Evolutionary conservation across 768 basidiomycete species (phyloP), one percentile per base, ranked within the genome.

Genomic region (Clavaria fumosa): DNA sequence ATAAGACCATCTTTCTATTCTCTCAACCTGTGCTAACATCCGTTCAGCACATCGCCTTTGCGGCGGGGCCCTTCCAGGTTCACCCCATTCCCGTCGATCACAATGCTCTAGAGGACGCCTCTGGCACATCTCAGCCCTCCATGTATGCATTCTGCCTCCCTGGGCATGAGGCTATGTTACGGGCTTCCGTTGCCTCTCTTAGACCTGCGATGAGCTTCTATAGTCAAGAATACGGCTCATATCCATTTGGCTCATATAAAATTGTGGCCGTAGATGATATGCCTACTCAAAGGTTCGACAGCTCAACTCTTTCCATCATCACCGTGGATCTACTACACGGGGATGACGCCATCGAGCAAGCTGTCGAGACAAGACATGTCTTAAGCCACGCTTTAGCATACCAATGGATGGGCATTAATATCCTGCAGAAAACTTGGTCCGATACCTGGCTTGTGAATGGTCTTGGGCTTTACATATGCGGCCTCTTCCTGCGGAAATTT

Each of bases 371-470:
- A 1, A 69, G 93, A 10, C 88, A 90, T 40, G 67, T 75, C 21
- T 68, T 99, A 34, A 69, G 78, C 19, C 86, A 96, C 52, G 80
- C 86, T 4, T 68, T 97, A 23, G 91, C 90, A 5, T 85, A 78
- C 45, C 95, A 99, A 57, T 99, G 95, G 95, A 68, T 85, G 39
- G 91, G 95, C 19, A 76, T 99, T 57, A 93, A 96, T 56, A 88
- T 99, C 49, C 78, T 89, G 40, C 90, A 81, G 37, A 89, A 88
- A 61, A 70, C 77, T 20, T 86, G 85, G 73, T 81, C 88, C 9
- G 95, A 99, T 56, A 72, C 78, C 18, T 99, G 95, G 95, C 73
- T 99, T n/a, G 78, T 91, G 40, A 89, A 93, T 49, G 95, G 91
- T 1, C 63, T 99, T 32, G 80, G 86, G 6, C 65, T 90, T 11